phyloP scores from a whole-genome alignment of 371 early-diverging fungal species.

The Chytridium lagenaria region DNA sequence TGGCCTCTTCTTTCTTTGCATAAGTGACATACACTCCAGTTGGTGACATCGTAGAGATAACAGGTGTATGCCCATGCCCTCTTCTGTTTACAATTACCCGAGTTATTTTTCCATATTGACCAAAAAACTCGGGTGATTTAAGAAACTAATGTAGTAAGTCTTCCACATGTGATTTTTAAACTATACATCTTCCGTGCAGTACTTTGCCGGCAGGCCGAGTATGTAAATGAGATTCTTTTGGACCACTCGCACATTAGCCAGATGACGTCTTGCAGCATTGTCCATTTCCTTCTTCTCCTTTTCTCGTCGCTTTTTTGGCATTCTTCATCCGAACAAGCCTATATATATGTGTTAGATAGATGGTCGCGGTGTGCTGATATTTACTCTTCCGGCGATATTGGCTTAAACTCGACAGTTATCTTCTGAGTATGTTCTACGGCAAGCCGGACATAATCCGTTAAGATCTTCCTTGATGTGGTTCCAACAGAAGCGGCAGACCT shows the following conservation, averaged over 20 bases:
- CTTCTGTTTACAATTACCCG: slow-evolving; percentile 84
- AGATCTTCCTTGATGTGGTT: slow-evolving; percentile 93
- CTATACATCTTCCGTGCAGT: slow-evolving; percentile 85
- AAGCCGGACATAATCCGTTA: slow-evolving; percentile 94
- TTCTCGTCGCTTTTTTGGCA: slow-evolving; percentile 86
- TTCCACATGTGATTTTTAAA: not conserved
- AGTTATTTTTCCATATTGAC: slow-evolving; percentile 94
- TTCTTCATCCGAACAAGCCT: slow-evolving; percentile 65
- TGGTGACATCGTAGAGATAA: slow-evolving; percentile 44
- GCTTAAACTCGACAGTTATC: slow-evolving; percentile 87
- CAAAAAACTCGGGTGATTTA: slow-evolving; percentile 89
- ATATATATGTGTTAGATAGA: not conserved
- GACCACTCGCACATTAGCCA: slow-evolving; percentile 90
- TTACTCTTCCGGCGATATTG: slow-evolving; percentile 90
- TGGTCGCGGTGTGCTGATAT: no score
- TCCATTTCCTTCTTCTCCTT: slow-evolving; percentile 85
- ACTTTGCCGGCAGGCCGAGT: slow-evolving; percentile 83
- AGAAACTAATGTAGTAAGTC: slow-evolving; percentile 61
- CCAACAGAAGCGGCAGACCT: slow-evolving; percentile 99
- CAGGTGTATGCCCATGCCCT: slow-evolving; percentile 47
- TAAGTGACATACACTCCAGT: slow-evolving; percentile 91
- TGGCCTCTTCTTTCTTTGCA: slow-evolving; percentile 85
- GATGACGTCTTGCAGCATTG: slow-evolving; percentile 71
- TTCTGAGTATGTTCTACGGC: slow-evolving; percentile 72
- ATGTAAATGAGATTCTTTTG: slow-evolving; percentile 96